These are phyloP conservation scores for Clarireedia paspali DNA, from an alignment of 2,329 filamentous ascomycete species.

Conservation along the genomic window DNA sequence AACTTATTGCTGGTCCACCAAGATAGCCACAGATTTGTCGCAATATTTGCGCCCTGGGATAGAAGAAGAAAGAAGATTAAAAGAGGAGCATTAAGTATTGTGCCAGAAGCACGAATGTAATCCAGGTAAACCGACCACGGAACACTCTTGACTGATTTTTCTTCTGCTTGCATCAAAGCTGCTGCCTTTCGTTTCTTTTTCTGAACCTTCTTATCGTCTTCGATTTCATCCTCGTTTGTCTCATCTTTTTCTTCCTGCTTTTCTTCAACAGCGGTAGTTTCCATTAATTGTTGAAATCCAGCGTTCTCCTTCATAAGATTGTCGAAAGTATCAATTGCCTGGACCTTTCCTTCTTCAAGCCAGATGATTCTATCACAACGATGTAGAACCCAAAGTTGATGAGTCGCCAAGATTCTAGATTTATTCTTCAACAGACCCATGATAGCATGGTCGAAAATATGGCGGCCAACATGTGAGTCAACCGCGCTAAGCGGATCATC, in stretches of 20 bases:
- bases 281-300: slow-evolving; percentile 76
- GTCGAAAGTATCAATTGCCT: slow-evolving; percentile 81
- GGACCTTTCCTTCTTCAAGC: slow-evolving; percentile 80
- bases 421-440: slow-evolving; percentile 82
- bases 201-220: slow-evolving; percentile 37
- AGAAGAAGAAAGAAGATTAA: slow-evolving; percentile 45
- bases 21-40: slow-evolving; percentile 72
- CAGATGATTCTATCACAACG: slow-evolving; percentile 88
- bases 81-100: slow-evolving; percentile 46
- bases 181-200: slow-evolving; percentile 44
- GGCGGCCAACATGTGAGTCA: slow-evolving; percentile 61
- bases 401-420: slow-evolving; percentile 84
- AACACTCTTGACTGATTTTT: slow-evolving; percentile 55
- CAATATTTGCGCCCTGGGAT: slow-evolving; percentile 77
- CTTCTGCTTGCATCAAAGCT: slow-evolving; percentile 65
- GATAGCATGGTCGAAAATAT: slow-evolving; percentile 91
- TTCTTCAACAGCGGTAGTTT: slow-evolving; percentile 69
- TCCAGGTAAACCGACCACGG: slow-evolving; percentile 56
- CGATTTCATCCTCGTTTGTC: slow-evolving; percentile 39
- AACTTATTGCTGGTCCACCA: slow-evolving; percentile 41
- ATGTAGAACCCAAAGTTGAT: slow-evolving; percentile 87
- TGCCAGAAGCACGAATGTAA: slow-evolving; percentile 56
- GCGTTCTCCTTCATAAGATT: slow-evolving; percentile 74
- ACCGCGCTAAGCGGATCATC: slow-evolving; percentile 64
- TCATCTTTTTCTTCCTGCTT: slow-evolving; percentile 46